Base-by-base conservation (phyloP, 2,329 filamentous ascomycete species). In the Hypoxylon sp. region DNA sequence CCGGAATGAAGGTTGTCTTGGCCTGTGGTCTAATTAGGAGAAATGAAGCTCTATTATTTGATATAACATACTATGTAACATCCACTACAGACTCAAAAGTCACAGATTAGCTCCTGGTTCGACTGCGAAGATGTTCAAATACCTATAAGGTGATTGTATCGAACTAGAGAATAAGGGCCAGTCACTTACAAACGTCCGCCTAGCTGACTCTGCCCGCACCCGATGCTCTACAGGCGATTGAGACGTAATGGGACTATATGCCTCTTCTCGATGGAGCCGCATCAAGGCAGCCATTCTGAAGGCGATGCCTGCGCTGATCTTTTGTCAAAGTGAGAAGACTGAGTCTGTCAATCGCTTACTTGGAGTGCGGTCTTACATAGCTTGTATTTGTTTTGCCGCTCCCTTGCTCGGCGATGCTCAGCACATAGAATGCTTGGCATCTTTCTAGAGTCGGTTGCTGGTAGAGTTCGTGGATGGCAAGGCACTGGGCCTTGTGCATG, bases 381-480 rank as follows among this genome's bases (percentile, higher is more conserved):
- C 87, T 88, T 58, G 80, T 81, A 55, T 86, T 85, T 44, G 82
- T 84, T 68, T 85, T 78, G 0, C 85, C 87, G 57, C 83, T 87
- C 13, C 86, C 86, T 73, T 88, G 87, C 70, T 89, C 86, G 3
- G 87, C 86, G 60, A 89, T 84, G 71, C 86, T 87, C 14, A 89
- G 78, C 3, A 89, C 77, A 69, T 88, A 88, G 66, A 89, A 89
- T 0, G 83, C 86, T 75, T 89, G 87, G 56, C 86, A 88, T 44
- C 84, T 80, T 72, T 88, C 85, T 17, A 89, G 74, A 0, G 83
- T 86, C 0, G 86, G 84, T 58, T 83, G 82, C 42, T 82, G 78
- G 71, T 88, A 88, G 19, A 88, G 77, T 70, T 88, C 85, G 24
- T 78, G 77, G 33, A 83, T 74, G 0, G 86, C 85, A 8, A 88